phyloP scores from a whole-genome alignment of 768 basidiomycete species.

The Trametes punicea region DNA sequence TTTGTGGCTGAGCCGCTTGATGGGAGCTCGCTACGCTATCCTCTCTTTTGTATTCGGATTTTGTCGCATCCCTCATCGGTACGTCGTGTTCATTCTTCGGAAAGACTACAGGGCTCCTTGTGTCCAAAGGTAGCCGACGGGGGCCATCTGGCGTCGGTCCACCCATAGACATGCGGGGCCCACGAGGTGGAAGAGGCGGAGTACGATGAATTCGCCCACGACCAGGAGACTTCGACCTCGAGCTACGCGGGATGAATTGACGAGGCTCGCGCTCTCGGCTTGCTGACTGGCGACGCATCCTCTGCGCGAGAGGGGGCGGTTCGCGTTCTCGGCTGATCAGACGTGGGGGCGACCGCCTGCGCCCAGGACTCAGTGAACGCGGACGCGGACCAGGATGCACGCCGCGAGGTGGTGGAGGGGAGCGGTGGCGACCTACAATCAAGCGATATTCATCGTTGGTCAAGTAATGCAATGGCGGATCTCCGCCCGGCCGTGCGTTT shows the following conservation, averaged over 20 bases:
- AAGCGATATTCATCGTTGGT: constrained; percentile 16
- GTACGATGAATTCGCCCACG: background rate
- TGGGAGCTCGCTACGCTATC: constrained; percentile 12
- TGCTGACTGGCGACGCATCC: constrained; percentile 6
- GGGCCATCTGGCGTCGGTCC: constrained; percentile 2
- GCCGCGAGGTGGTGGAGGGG: background rate
- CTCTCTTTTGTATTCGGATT: background rate
- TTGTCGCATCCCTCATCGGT: constrained; percentile 2
- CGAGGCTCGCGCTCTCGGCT: constrained; percentile 11
- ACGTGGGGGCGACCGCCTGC: background rate
- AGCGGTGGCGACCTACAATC: constrained; percentile 13
- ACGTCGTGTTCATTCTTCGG: constrained; percentile 12
- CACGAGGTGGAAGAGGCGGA: constrained; percentile 1
- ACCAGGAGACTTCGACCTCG: constrained; percentile 12
- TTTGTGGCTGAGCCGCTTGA: background rate
- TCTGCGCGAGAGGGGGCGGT: background rate
- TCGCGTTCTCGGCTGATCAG: constrained; percentile 9
- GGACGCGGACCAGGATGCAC: background rate
- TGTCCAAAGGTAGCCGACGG: background rate
- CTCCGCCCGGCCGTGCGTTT: constrained; percentile 9
- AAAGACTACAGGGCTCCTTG: background rate
- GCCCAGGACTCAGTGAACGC: constrained; percentile 6
- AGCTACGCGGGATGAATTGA: constrained; percentile 3
- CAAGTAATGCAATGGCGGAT: constrained; percentile 14
- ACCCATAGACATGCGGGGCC: background rate